Evolutionary conservation across 768 basidiomycete species (phyloP).

Genomic region (Clitopilus hobsonii): DNA sequence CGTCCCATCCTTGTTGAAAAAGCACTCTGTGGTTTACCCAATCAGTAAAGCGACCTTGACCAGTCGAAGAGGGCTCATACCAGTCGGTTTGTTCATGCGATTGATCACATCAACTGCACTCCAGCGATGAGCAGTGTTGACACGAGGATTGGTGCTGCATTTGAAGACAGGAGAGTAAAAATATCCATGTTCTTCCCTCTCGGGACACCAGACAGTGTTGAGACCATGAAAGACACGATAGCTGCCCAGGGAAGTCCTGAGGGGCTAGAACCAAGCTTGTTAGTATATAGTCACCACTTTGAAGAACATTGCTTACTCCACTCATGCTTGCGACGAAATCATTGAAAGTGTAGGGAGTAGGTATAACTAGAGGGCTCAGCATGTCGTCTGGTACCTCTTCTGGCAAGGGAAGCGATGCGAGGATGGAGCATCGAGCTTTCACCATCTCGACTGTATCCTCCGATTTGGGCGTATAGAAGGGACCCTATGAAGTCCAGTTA

Average conservation of each 20-base stretch:
- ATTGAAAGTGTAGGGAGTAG: constrained; percentile 56
- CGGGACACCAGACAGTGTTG: constrained; percentile 76
- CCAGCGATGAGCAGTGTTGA: constrained; percentile 76
- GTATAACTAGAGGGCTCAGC: constrained; percentile 66
- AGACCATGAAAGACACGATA: constrained; percentile 63
- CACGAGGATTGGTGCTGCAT: constrained; percentile 75
- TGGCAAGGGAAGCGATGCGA: constrained; percentile 63
- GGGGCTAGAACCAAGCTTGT: constrained; percentile 31
- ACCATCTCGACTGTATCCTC: constrained; percentile 41
- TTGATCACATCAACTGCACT: constrained; percentile 55
- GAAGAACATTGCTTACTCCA: constrained; percentile 36
- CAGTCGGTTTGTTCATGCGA: constrained; percentile 58
- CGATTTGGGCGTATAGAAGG: constrained; percentile 12
- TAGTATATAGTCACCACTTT: background rate
- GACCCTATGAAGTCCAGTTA: background rate
- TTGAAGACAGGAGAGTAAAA: constrained; percentile 71
- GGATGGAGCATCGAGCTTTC: constrained; percentile 47
- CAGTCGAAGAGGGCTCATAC: constrained; percentile 29
- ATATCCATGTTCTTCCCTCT: constrained; percentile 80
- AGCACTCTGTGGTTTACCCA: constrained; percentile 56
- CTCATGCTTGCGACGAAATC: constrained; percentile 61
- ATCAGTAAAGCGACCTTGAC: background rate
- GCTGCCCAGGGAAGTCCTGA: constrained; percentile 56
- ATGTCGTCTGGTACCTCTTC: constrained; percentile 58
- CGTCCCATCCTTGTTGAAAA: constrained; percentile 73